These are phyloP conservation scores for Pichia sp. DNA, from an alignment of 1,139 yeast species.

Conservation along the genomic window DNA sequence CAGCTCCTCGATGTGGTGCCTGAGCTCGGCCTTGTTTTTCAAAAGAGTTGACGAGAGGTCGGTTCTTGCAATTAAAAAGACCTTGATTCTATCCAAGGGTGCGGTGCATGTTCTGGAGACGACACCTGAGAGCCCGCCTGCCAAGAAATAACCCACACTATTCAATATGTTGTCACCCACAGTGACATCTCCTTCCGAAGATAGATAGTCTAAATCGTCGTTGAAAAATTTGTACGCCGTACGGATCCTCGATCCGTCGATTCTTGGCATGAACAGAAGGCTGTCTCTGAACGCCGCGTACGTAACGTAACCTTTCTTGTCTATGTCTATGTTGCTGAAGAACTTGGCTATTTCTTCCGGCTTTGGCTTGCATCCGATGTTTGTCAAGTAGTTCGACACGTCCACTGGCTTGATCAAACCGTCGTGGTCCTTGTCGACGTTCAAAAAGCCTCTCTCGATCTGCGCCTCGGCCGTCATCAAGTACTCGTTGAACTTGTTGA, in stretches of 20 bases:
- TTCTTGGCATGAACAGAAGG: slow-evolving; percentile 73
- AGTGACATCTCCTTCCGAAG: slow-evolving; percentile 90
- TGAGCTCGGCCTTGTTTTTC: slow-evolving; percentile 51
- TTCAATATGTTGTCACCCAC: slow-evolving; percentile 71
- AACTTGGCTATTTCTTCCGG: slow-evolving; percentile 53
- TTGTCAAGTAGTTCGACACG: slow-evolving; percentile 56
- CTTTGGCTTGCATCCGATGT: slow-evolving; percentile 52
- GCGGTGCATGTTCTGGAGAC: slow-evolving; percentile 97
- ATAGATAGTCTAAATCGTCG: slow-evolving; percentile 71
- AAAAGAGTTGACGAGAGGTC: slow-evolving; percentile 68
- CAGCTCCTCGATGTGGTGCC: slow-evolving; percentile 35
- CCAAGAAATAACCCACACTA: slow-evolving; percentile 85
- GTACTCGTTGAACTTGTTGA: slow-evolving; percentile 32
- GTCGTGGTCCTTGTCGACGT: slow-evolving; percentile 70
- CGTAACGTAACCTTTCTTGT: slow-evolving; percentile 66
- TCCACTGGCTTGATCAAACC: slow-evolving; percentile 68
- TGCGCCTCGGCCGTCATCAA: slow-evolving; percentile 39
- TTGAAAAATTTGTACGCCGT: slow-evolving; percentile 80
- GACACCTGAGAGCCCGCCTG: slow-evolving; percentile 95
- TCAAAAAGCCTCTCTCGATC: slow-evolving; percentile 63
- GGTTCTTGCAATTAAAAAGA: slow-evolving; percentile 86
- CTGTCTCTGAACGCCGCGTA: slow-evolving; percentile 86
- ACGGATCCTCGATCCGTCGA: slow-evolving; percentile 47
- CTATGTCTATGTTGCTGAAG: slow-evolving; percentile 56
- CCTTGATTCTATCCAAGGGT: slow-evolving; percentile 92